Evolutionary conservation across 2,329 filamentous ascomycete species (phyloP).

Genomic region (Epichloe uncinata): DNA sequence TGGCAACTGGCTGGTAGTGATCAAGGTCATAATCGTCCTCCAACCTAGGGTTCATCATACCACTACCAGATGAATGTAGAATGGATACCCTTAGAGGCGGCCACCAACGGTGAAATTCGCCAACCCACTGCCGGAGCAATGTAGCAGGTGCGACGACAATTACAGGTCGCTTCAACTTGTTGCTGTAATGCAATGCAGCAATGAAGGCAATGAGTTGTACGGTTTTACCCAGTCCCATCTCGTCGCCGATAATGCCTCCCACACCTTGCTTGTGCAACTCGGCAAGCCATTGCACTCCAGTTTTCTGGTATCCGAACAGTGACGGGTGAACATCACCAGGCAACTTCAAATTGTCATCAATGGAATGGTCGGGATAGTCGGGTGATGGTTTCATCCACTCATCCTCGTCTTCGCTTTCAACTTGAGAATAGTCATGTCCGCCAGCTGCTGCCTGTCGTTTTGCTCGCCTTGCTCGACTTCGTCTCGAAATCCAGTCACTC

Average conservation of each 20-base stretch:
- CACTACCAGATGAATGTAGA: conserved; percentile 86
- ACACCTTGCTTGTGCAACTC: conserved; percentile 83
- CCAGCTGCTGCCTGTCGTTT: conserved; percentile 22
- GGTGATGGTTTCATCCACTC: conserved; percentile 86
- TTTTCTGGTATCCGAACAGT: conserved; percentile 94
- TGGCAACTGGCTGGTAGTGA: conserved; percentile 20
- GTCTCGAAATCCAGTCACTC: conserved; percentile 54
- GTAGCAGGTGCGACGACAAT: conserved; percentile 91
- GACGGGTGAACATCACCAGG: conserved; percentile 90
- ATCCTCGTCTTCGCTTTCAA: conserved; percentile 31
- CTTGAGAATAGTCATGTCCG: conserved; percentile 17
- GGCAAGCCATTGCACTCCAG: conserved; percentile 89
- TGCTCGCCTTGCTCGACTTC: conserved; percentile 28
- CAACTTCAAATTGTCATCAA: conserved; percentile 64
- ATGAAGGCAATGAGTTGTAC: conserved; percentile 62
- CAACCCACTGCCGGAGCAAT: conserved; percentile 93
- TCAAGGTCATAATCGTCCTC: conserved; percentile 40
- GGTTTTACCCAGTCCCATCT: conserved; percentile 98
- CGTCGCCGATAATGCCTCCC: conserved; percentile 89
- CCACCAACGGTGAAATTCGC: conserved; percentile 98
- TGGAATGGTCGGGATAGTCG: conserved; percentile 58
- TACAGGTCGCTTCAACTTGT: conserved; percentile 67
- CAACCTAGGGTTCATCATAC: conserved; percentile 76
- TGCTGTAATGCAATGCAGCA: conserved; percentile 84
- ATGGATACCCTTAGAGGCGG: conserved; percentile 95